Percentiles rank a stretch among this genome's conserved stretches.
Conservation (phyloP, 1,284 basidiomycete species). For the Fomitopsis pinicola region DNA sequence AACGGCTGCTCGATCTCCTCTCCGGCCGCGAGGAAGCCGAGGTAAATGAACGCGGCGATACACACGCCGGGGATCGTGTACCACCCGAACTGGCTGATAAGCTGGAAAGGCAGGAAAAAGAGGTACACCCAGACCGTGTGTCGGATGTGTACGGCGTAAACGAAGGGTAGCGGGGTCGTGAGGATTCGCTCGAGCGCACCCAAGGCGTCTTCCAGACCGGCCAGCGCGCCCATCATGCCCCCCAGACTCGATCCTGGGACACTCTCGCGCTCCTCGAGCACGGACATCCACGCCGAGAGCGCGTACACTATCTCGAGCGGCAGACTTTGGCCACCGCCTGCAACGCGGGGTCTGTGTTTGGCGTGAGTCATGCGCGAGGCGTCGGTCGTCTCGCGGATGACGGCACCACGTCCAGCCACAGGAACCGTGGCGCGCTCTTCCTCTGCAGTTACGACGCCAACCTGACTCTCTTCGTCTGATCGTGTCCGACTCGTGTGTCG, state of each 20-base stretch:
- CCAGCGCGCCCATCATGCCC: conserved; percentile 43
- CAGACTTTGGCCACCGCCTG: conserved; percentile 38
- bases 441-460: not conserved
- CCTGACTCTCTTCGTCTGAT: not conserved
- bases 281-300: conserved; percentile 54
- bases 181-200: conserved; percentile 55
- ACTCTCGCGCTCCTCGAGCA: conserved; percentile 50
- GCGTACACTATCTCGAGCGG: conserved; percentile 51
- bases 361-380: conserved; percentile 13
- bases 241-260: conserved; percentile 51
- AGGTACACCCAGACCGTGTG: conserved; percentile 65
- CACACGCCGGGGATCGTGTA: conserved; percentile 55
- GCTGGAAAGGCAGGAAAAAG: conserved; percentile 66
- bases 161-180: conserved; percentile 60
- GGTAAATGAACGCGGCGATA: conserved; percentile 62
- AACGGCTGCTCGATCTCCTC: conserved; percentile 71
- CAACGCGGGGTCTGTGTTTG: conserved; percentile 34
- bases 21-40: conserved; percentile 61
- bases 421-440: not conserved
- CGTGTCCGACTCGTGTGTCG: not conserved
- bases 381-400: not conserved
- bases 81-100: conserved; percentile 53
- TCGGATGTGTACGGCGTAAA: conserved; percentile 61
- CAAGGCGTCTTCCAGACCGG: conserved; percentile 51
- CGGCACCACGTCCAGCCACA: not conserved